These are phyloP conservation scores for Chrysoporthe deuterocubensis DNA, from an alignment of 2,329 filamentous ascomycete genomes.

Conservation along the genomic window DNA sequence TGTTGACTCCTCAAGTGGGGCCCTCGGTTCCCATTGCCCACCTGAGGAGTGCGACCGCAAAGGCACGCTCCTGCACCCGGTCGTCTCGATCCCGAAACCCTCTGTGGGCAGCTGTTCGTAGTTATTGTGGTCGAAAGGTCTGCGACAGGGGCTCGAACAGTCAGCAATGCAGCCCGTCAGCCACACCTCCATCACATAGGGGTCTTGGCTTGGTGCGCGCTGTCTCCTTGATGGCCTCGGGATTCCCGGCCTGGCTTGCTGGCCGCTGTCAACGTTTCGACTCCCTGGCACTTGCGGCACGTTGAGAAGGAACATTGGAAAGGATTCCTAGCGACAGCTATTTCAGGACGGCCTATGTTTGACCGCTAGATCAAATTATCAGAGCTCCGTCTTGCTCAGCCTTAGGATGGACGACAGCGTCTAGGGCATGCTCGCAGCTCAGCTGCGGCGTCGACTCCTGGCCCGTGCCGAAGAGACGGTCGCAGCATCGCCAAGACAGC, in stretches of 20 bases:
- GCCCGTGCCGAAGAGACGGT: slow-evolving; percentile 2
- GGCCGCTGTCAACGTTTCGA: slow-evolving; percentile 8
- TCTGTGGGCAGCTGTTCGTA: not conserved
- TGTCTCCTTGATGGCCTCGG: not conserved
- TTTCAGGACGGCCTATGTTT: not conserved
- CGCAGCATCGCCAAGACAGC: slow-evolving; percentile 10
- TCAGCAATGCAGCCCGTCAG: not conserved
- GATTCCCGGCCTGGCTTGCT: not conserved
- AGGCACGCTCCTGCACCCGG: not conserved
- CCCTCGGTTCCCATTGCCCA: too few species aligned
- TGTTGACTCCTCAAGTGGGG: not conserved
- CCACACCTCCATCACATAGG: not conserved
- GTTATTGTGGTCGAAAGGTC: not conserved
- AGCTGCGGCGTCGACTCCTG: not conserved
- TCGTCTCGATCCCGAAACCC: not conserved
- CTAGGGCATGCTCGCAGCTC: too few species aligned
- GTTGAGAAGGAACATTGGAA: too few species aligned
- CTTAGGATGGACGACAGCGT: not conserved
- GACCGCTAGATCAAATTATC: not conserved
- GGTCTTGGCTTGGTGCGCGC: not conserved
- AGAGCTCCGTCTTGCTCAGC: not conserved
- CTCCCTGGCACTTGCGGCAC: not conserved
- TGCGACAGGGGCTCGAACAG: not conserved
- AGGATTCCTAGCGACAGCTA: not conserved
- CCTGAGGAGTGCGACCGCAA: not conserved